Evolutionary conservation across 1,284 basidiomycete genomes (phyloP).

Genomic region (Caloboletus firmus): DNA sequence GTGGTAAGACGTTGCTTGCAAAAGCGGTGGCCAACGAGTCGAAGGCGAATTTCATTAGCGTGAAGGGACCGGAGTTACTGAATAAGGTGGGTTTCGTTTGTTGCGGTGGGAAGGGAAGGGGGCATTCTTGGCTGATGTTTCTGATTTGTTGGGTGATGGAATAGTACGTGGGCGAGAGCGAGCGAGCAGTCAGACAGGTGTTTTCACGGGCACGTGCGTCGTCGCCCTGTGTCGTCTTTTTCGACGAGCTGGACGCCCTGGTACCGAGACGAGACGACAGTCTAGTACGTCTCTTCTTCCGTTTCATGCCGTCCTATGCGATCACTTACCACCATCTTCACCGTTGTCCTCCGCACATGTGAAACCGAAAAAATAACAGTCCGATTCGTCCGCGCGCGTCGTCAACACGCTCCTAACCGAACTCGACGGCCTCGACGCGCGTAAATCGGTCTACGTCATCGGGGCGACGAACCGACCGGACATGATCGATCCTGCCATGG

Average conservation of each 20-base stretch:
- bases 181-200: conserved; percentile 91
- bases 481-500: conserved; percentile 99
- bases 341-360: not conserved
- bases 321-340: not conserved
- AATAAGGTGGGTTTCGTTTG: conserved; percentile 76
- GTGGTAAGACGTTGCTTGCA: conserved; percentile 93
- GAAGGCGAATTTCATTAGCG: conserved; percentile 93
- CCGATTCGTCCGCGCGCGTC: conserved; percentile 94
- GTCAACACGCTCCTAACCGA: conserved; percentile 98
- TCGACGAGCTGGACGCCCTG: conserved; percentile 95
- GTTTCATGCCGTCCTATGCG: not conserved
- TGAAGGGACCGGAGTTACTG: conserved; percentile 94
- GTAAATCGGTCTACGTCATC: conserved; percentile 93
- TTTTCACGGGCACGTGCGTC: conserved; percentile 88
- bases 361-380: conserved; percentile 47
- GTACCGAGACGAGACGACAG: conserved; percentile 93
- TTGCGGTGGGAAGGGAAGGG: not conserved
- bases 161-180: conserved; percentile 97
- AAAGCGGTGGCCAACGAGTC: conserved; percentile 97
- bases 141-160: not conserved
- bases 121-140: not conserved
- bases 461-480: conserved; percentile 98
- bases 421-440: conserved; percentile 89
- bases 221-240: conserved; percentile 89
- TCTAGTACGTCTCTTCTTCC: conserved; percentile 53